Percentiles rank a stretch among this genome's conserved stretches.
phyloP scores from a whole-genome alignment of 305 asterid species.

The Fraxinus velutina region DNA sequence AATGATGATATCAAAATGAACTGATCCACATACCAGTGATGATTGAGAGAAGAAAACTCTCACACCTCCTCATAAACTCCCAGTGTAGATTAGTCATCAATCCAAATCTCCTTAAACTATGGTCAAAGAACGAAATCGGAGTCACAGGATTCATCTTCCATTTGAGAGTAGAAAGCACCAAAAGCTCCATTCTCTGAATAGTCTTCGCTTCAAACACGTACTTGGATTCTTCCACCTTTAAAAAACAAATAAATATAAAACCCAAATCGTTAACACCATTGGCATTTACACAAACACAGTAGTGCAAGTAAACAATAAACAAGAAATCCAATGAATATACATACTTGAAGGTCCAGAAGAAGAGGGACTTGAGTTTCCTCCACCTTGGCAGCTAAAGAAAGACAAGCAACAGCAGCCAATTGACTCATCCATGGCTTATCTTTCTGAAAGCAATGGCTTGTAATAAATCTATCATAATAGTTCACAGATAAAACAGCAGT shows the following conservation, averaged over 20 bases:
- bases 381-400: slow-evolving; percentile 45
- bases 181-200: slow-evolving; percentile 22
- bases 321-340: slow-evolving; percentile 7
- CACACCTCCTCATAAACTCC: slow-evolving; percentile 65
- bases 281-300: slow-evolving; percentile 38
- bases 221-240: slow-evolving; percentile 39
- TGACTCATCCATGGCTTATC: slow-evolving; percentile 97
- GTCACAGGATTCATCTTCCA: slow-evolving; percentile 25
- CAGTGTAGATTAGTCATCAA: slow-evolving; percentile 43
- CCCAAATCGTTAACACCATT: slow-evolving; percentile 11
- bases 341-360: slow-evolving; percentile 73
- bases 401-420: slow-evolving; percentile 79
- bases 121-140: slow-evolving; percentile 52
- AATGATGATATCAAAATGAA: not conserved
- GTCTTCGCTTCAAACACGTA: slow-evolving; percentile 22
- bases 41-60: slow-evolving; percentile 47
- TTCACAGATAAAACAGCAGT: slow-evolving; percentile 5
- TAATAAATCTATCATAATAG: slow-evolving; percentile 20
- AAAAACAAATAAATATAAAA: not conserved
- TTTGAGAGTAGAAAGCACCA: slow-evolving; percentile 19
- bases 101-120: slow-evolving; percentile 69
- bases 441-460: slow-evolving; percentile 51
- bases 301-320: slow-evolving; percentile 18
- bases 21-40: slow-evolving; percentile 56
- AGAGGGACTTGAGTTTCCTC: slow-evolving; percentile 40